Evolutionary conservation across 805 yeast genomes (phyloP).

Genomic region (Pichia thaimueangensis): DNA sequence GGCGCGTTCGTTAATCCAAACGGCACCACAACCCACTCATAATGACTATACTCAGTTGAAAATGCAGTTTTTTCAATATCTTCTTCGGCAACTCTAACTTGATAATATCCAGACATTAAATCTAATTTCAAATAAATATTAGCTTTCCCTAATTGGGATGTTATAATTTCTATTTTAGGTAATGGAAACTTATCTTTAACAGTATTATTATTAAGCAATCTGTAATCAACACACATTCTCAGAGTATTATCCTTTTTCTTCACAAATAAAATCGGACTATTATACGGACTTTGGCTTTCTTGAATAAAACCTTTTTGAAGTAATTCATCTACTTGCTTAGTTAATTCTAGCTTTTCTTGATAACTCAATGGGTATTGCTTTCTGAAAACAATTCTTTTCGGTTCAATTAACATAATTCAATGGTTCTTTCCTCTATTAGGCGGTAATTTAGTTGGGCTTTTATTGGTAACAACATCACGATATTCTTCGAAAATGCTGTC

Average conservation of each 20-base stretch:
- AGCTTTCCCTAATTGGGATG: conserved; percentile 7
- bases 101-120: conserved; percentile 17
- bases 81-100: conserved; percentile 10
- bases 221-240: conserved; percentile 17
- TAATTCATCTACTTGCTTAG: not conserved
- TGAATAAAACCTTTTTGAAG: conserved; percentile 5
- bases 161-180: conserved; percentile 15
- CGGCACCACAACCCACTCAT: conserved; percentile 22
- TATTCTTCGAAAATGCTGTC: too few species aligned
- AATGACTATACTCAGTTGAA: conserved; percentile 9
- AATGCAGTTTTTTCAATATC: conserved; percentile 21
- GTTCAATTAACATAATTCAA: not conserved
- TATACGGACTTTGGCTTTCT: conserved; percentile 10
- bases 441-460: too few species aligned
- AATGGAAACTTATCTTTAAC: conserved; percentile 17
- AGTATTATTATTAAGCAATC: conserved; percentile 15
- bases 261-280: conserved; percentile 16
- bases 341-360: not conserved
- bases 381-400: not conserved
- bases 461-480: too few species aligned
- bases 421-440: too few species aligned
- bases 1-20: conserved; percentile 26
- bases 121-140: conserved; percentile 16
- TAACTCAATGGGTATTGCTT: not conserved
- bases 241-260: conserved; percentile 15